Conservation (phyloP, 768 basidiomycete species). For the Podaxis sp. region DNA sequence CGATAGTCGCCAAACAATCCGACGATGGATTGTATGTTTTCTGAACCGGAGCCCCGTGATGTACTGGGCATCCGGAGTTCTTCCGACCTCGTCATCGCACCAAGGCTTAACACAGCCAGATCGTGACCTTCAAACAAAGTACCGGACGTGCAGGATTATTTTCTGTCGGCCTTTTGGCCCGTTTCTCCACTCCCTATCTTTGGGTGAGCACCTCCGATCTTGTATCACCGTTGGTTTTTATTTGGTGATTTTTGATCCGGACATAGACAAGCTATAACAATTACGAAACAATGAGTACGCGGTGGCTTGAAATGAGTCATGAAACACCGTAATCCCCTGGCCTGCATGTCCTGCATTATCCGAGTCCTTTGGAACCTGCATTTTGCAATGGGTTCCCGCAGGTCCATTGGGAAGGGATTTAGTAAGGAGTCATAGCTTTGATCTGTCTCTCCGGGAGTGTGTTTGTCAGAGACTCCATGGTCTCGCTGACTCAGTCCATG, state of each 20-base stretch:
- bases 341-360: background rate
- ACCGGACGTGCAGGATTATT: background rate
- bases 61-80: background rate
- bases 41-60: background rate
- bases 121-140: background rate
- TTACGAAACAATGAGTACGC: background rate
- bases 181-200: background rate
- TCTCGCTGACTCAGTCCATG: background rate
- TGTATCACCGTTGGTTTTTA: conserved; percentile 1
- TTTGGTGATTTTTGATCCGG: background rate
- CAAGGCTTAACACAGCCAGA: background rate
- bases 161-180: background rate
- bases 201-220: background rate
- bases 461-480: background rate
- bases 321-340: background rate
- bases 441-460: background rate
- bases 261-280: background rate
- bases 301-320: background rate
- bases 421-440: background rate
- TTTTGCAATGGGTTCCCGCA: background rate
- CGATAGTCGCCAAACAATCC: background rate
- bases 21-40: background rate
- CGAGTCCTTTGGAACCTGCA: background rate
- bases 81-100: background rate
- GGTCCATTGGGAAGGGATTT: background rate